Percentiles rank a stretch among this genome's conserved stretches.
These are phyloP conservation scores for Ministeria vibrans DNA, from an alignment of 78 protist genomes.

Conservation along the genomic window DNA sequence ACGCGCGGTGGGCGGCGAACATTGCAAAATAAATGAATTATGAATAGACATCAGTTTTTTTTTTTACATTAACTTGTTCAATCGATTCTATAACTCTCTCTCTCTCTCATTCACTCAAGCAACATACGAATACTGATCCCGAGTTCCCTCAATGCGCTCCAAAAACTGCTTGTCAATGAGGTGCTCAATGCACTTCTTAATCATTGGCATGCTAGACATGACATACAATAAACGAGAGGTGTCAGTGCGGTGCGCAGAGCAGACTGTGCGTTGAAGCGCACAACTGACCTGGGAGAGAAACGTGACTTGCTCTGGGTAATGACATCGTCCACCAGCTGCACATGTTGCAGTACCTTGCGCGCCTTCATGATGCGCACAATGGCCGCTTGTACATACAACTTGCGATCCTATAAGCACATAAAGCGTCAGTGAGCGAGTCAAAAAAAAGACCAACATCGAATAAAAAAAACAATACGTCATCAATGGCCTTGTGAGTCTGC, in stretches of 20 bases:
- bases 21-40: too few relatives aligned
- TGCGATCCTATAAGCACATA: neutral
- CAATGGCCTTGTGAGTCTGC: constrained; percentile 59
- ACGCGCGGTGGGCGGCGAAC: too few relatives aligned
- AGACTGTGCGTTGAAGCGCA: neutral
- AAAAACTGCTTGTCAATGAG: constrained; percentile 57
- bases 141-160: neutral
- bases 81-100: too few relatives aligned
- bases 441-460: neutral
- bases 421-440: neutral
- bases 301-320: neutral
- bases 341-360: constrained; percentile 64
- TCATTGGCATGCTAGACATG: constrained; percentile 26
- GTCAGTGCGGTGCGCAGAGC: neutral
- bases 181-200: constrained; percentile 75
- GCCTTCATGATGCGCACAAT: constrained; percentile 89
- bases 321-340: constrained; percentile 63
- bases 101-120: too few relatives aligned
- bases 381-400: constrained; percentile 58
- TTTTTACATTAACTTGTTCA: too few relatives aligned
- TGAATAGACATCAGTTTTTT: too few relatives aligned
- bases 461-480: constrained; percentile 37
- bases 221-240: neutral
- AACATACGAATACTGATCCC: neutral
- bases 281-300: neutral